Evolutionary conservation across 352 stramenopile genomes (phyloP).

Genomic region (Phytophthora pseudosyringae): DNA sequence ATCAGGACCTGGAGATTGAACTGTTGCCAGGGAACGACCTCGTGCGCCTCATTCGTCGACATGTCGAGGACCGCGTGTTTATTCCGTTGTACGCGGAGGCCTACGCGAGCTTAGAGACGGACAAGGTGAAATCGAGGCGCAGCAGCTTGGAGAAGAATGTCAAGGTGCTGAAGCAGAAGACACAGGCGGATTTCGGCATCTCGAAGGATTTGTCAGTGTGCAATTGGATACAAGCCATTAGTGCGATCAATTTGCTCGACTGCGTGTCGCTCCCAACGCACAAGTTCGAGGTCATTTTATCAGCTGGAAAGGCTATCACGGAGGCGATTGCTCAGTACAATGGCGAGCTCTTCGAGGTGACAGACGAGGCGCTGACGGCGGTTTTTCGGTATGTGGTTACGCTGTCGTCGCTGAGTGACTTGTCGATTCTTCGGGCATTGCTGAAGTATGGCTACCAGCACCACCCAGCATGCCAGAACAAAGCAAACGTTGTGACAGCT

Average conservation of each 20-base stretch:
- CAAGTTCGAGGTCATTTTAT: slow-evolving; percentile 83
- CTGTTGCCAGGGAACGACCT: slow-evolving; percentile 78
- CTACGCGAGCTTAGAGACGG: slow-evolving; percentile 65
- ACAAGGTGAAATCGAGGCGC: slow-evolving; percentile 42
- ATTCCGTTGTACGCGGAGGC: slow-evolving; percentile 56
- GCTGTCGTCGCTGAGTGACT: slow-evolving; percentile 65
- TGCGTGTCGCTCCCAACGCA: slow-evolving; percentile 82
- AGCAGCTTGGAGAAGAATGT: slow-evolving; percentile 51
- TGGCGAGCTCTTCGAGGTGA: slow-evolving; percentile 62
- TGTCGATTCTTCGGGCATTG: slow-evolving; percentile 54
- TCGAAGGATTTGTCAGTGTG: slow-evolving; percentile 69
- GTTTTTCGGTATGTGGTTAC: slow-evolving; percentile 79
- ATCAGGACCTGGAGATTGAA: slow-evolving; percentile 65
- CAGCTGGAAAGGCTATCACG: slow-evolving; percentile 55
- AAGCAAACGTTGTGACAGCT: slow-evolving; percentile 53
- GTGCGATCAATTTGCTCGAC: slow-evolving; percentile 71
- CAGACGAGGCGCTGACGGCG: slow-evolving; percentile 61
- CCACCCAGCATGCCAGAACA: slow-evolving; percentile 79
- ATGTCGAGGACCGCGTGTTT: slow-evolving; percentile 86
- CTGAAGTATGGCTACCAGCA: slow-evolving; percentile 69
- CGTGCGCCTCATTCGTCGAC: slow-evolving; percentile 72
- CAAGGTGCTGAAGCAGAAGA: slow-evolving; percentile 65
- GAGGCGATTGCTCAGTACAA: slow-evolving; percentile 61
- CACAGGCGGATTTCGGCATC: slow-evolving; percentile 69
- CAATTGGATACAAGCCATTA: slow-evolving; percentile 59